Conservation (phyloP, 495 filamentous ascomycete species). For the Pseudevernia furfuracea region DNA sequence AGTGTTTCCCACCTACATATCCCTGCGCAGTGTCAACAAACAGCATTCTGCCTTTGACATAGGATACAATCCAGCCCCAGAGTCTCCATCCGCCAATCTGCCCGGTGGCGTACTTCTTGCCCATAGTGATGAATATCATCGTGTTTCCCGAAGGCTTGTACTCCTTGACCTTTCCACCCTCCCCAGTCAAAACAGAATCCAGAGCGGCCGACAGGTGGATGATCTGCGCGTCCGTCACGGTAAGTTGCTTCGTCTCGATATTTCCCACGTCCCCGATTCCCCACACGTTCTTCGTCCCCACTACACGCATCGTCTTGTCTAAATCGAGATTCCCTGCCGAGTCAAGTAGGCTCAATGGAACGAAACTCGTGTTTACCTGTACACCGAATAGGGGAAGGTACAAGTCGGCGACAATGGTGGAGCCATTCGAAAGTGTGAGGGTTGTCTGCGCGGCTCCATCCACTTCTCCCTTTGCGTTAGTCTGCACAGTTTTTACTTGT, state of each 20-base stretch:
- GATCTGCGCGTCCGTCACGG: slow-evolving; percentile 17
- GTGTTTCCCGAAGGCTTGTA: slow-evolving; percentile 24
- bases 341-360: slow-evolving; percentile 33
- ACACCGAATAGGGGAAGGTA: slow-evolving; percentile 19
- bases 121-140: slow-evolving; percentile 40
- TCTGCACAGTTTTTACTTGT: slow-evolving; percentile 11
- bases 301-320: slow-evolving; percentile 47
- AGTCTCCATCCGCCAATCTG: slow-evolving; percentile 40
- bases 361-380: slow-evolving; percentile 16
- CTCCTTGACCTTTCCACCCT: slow-evolving; percentile 8
- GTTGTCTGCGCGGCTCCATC: slow-evolving; percentile 1
- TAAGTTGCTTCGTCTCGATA: slow-evolving; percentile 16
- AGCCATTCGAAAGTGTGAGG: slow-evolving; percentile 14
- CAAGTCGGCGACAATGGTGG: slow-evolving; percentile 9
- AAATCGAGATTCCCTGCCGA: slow-evolving; percentile 46
- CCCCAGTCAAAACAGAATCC: slow-evolving; percentile 11
- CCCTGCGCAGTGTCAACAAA: slow-evolving; percentile 26
- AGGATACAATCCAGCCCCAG: slow-evolving; percentile 40
- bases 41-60: slow-evolving; percentile 40
- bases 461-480: background rate
- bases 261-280: slow-evolving; percentile 42
- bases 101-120: slow-evolving; percentile 41
- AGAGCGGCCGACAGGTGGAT: slow-evolving; percentile 18
- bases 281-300: slow-evolving; percentile 41
- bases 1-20: slow-evolving; percentile 17